Base-by-base conservation (phyloP, 208 protist species). In the Leishmania tarentolae region DNA sequence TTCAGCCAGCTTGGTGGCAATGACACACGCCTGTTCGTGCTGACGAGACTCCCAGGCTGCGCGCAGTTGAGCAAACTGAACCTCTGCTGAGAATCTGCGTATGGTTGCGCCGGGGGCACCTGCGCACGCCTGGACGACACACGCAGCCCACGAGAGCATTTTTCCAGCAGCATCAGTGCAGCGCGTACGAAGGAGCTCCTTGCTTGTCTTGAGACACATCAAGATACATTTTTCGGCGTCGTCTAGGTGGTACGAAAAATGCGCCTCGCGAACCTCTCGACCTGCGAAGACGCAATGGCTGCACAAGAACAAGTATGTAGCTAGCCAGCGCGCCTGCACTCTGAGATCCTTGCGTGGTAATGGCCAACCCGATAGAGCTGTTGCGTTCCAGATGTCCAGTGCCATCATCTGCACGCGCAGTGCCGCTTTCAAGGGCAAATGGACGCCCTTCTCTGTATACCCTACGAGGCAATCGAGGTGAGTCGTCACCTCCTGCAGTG, bases 131-230 rank as follows among this genome's bases (percentile, higher is more conserved):
- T 53, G 37, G 8, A 75, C 71, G 31, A 92, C 63, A 8, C 40
- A 42, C 3, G 63, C 17, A 0, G 86, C 83, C 65, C 78, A 80
- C 28, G 47, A 17, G 24, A 95, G 44, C 46, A 92, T 46, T 57
- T 76, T 57, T 42, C 78, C 71, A 72, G 88, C 85, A 37, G 50
- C 65, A 3, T 63, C 80, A 2, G 44, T 24, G 19, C n/a, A 28
- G 52, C 24, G 21, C 19, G 28, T 17, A 35, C 42, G 61, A 1
- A 76, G 76, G 4, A 95, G 70, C 9, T 70, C 75, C 28, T 92
- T 93, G 59, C 86, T 85, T 28, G 92, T 91, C 79, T 96, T 95
- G 11, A 97, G 81, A 66, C 92, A 97, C 87, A 97, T 93, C 2
- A 97, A 44, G 35, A 96, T 86, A 84, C 89, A 94, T 63, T 92